Evolutionary conservation across 139 green algal species (phyloP), one percentile per base, ranked within the genome.

Genomic region (Bryopsis sp.): DNA sequence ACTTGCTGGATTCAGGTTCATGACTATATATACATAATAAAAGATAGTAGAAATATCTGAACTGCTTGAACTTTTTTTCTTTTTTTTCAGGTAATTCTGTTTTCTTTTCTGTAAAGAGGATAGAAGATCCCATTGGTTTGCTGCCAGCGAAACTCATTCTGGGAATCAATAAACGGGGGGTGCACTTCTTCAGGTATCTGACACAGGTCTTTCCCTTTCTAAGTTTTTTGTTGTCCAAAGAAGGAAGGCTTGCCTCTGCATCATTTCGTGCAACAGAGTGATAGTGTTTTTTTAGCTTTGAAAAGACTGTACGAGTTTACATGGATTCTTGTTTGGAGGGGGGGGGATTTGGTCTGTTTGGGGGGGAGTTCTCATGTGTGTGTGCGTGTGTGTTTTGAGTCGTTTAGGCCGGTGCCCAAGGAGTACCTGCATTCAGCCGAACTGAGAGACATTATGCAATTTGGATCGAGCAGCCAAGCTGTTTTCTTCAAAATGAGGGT

Each of bases 91-190:
- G 90, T 66, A 65, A 7, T 22, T 22, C 48, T 8, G 22, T 61
- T 31, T 61, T 61, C 48, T 61, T 61, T 7, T 29, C 28, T 43
- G 83, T 92, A 4, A 89, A 87, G 72, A 78, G 86, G 39, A 91
- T 95, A 46, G 92, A 97, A 70, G 91, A 98, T 77, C 93, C 93
- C 39, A 96, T 98, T 50, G 93, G 92, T 33, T 83, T 98, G 70
- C 84, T 98, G 50, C 93, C 93, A 1, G 83, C 82, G 6, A 91
- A 90, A 74, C 82, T 97, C 4, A 90, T 96, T 50, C 80, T 98
- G 58, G 92, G 90, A 71, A 93, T 98, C 79, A 98, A 98, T 85
- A 97, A 96, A 79, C 85, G 87, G 2, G 89, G 90, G 24, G 84
- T 93, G 48, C 88, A 92, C 79, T 94, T 94, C 79, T 67, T 65